Base-by-base conservation (phyloP, 441 rosid genomes). In the Rhodomyrtus psidioides region DNA sequence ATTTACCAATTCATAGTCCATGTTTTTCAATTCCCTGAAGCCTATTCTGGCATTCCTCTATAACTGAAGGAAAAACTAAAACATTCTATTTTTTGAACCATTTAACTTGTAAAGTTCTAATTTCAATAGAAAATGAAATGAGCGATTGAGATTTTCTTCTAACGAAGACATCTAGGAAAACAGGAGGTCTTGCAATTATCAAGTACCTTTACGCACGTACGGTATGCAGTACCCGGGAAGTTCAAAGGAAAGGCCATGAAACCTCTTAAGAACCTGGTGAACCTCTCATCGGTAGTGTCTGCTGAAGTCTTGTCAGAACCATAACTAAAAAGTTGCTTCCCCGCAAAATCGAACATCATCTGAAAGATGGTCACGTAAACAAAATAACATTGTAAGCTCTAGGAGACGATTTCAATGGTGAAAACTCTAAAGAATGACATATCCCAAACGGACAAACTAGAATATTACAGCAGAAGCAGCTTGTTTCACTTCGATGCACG, bases 171-270 rank as follows among this genome's bases (percentile, higher is more conserved):
- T 12, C 27, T 58, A 58, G n/a, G 30, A 12, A 58, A 26, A 12
- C 30, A n/a, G n/a, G 62, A 58, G 62, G 62, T 58, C 30, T 58
- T 12, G 62, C 17, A n/a, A 58, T 79, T 54, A 23, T 21, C 75
- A 8, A 28, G 55, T 89, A 90, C 92, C 90, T 85, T 44, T 24
- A 89, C 79, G 81, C 92, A 89, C 81, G 81, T 88, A 56, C 86
- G 86, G 84, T 83, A 88, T 4, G 87, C 53, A 49, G 93, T 90
- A 26, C 92, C 91, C 28, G 91, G 92, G 53, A 90, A 30, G 53
- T 91, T 90, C 49, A 90, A 24, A 28, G 93, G 91, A 30, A 84
- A 84, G 27, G 86, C 23, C 86, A 84, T 74, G 27, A 84, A 55
- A 54, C 86, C 86, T 53, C 42, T 81, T 4, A 84, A 53, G 86